phyloP scores from a whole-genome alignment of 2,329 filamentous ascomycete species.

The Orbilia oligospora region DNA sequence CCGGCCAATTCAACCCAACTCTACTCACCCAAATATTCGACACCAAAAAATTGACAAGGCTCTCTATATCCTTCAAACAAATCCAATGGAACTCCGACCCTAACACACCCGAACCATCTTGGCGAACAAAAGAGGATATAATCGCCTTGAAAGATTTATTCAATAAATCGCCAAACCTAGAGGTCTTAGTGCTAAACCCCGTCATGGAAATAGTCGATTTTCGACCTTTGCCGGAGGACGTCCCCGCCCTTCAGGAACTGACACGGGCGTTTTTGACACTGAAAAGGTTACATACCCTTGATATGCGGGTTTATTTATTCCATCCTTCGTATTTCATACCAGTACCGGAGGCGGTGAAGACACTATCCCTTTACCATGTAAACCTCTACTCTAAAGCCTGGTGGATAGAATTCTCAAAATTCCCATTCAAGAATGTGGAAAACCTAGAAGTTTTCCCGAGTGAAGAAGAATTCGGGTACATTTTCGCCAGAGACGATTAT shows the following conservation, averaged over 20 bases:
- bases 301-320: conserved; percentile 11
- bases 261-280: background rate
- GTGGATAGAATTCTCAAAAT: conserved; percentile 16
- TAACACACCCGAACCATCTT: background rate
- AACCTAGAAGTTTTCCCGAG: conserved; percentile 8
- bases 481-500: conserved; percentile 7
- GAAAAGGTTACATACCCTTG: conserved; percentile 10
- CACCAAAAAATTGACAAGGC: conserved; percentile 8
- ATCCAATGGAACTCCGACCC: background rate
- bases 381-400: conserved; percentile 22
- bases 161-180: background rate
- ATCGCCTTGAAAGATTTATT: background rate
- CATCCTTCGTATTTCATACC: conserved; percentile 22
- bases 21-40: background rate
- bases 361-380: conserved; percentile 9
- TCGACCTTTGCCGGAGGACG: background rate
- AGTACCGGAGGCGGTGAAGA: background rate
- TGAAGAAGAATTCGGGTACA: conserved; percentile 13
- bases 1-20: background rate
- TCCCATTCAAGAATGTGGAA: conserved; percentile 5
- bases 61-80: conserved; percentile 13
- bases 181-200: conserved; percentile 1
- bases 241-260: background rate
- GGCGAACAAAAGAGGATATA: background rate
- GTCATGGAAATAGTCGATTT: conserved; percentile 14